Conservation (phyloP, 2,329 filamentous ascomycete species). For the Bertia moriformis region DNA sequence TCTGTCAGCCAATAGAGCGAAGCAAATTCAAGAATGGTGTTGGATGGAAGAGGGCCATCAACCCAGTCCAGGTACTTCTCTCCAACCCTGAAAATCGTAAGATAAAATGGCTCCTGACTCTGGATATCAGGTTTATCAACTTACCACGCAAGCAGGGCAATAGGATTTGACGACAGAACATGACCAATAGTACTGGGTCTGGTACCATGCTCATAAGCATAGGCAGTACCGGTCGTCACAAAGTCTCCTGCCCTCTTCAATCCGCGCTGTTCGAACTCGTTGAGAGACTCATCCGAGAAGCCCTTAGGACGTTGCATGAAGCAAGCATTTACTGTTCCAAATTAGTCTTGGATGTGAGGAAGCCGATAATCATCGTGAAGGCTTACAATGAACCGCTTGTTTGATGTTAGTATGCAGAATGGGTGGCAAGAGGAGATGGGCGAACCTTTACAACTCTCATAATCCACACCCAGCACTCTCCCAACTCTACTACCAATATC, state of each 20-base stretch:
- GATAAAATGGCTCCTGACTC: no score
- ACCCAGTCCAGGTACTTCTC: constrained; percentile 41
- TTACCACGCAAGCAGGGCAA: constrained; percentile 38
- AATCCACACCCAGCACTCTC: constrained; percentile 22
- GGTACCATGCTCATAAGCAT: constrained; percentile 35
- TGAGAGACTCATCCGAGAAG: constrained; percentile 7
- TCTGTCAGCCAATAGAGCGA: constrained; percentile 40
- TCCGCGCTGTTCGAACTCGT: constrained; percentile 17
- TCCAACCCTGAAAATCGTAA: constrained; percentile 31
- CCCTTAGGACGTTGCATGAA: constrained; percentile 4
- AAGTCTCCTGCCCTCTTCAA: constrained; percentile 22
- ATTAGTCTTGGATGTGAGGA: no score
- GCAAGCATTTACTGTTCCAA: constrained; percentile 6
- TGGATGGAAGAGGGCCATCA: constrained; percentile 22
- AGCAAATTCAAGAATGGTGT: constrained; percentile 30
- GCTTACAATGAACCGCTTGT: not conserved
- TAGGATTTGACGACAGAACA: constrained; percentile 32
- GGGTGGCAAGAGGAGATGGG: constrained; percentile 6
- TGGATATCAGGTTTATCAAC: no score
- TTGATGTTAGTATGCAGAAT: not conserved
- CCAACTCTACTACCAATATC: constrained; percentile 33
- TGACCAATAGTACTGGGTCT: constrained; percentile 40
- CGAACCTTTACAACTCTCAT: constrained; percentile 29
- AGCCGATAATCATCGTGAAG: no score
- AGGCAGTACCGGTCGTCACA: constrained; percentile 25